Evolutionary conservation across 1,139 yeast genomes (phyloP).

Genomic region (Suhomyces choctaworum): DNA sequence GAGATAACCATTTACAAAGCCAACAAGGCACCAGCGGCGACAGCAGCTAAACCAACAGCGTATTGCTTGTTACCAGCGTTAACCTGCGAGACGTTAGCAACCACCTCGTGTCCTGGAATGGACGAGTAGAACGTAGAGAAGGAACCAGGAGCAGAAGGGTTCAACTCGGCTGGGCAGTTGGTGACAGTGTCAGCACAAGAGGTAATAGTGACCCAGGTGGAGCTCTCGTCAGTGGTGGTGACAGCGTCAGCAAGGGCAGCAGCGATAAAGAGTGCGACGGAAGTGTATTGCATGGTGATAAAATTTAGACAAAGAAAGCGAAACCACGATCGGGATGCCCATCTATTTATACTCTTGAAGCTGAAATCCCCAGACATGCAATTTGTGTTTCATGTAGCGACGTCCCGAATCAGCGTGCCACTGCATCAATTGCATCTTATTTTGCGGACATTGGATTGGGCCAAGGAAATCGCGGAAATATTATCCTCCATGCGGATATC

Average conservation of each 20-base stretch:
- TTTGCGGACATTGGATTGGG: no score
- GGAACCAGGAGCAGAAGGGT: conserved; percentile 25
- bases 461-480: no score
- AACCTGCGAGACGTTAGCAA: conserved; percentile 21
- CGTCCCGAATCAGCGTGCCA: no score
- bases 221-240: conserved; percentile 21
- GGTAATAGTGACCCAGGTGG: conserved; percentile 30
- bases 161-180: conserved; percentile 25
- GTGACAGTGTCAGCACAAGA: conserved; percentile 27
- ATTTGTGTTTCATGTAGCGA: no score
- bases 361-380: no score
- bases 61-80: conserved; percentile 26
- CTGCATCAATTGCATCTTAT: no score
- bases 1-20: conserved; percentile 26
- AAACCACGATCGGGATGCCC: no score
- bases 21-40: conserved; percentile 38
- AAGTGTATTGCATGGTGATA: conserved; percentile 27
- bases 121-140: conserved; percentile 1
- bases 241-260: conserved; percentile 23
- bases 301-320: no score
- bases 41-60: conserved; percentile 30
- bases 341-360: no score
- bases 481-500: no score
- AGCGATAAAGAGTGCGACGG: conserved; percentile 28
- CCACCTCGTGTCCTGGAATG: no score